Evolutionary conservation across 495 filamentous ascomycete genomes (phyloP), one percentile per base, ranked within the genome.

Genomic region (Pseudomonodictys pantanalensis): DNA sequence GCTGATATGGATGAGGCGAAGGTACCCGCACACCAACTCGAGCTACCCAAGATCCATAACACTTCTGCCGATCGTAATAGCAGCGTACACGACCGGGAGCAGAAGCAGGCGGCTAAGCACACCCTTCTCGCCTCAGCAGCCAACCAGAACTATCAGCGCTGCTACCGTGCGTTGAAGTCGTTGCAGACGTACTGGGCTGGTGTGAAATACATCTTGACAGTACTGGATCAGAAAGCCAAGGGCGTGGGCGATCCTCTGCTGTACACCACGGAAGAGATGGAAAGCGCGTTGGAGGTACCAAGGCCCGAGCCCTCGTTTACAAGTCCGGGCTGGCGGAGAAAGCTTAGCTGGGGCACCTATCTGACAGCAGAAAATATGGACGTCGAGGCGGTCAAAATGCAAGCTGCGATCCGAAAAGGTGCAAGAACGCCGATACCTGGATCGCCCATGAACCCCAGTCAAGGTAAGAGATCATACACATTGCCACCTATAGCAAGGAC

Each of bases 181-280:
- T 73, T 92, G 28, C 83, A 91, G 53, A 77, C 80, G 2, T 91
- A 91, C 68, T 95, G 90, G 90, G 85, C 85, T 52, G 90, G 90
- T 1, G 86, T 88, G n/a, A 82, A 84, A 48, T 95, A 95, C 70
- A 95, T 95, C 33, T 74, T 95, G 18, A 90, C 86, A 1, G 88
- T 88, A 1, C 72, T 95, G n/a, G 87, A 95, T 68, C 89, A 92
- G 64, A 92, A 91, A 69, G 85, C 88, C 12, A 88, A 90, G 65
- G 90, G 90, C 15, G 87, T 90, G 47, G 86, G 85, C 61, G 88
- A 95, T 68, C 89, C 88, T 11, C 80, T 92, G 51, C 81, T 90
- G 1, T 92, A 86, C 63, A 89, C 86, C 0, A 79, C 75, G 25
- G 88, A 91, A 65, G 89, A 95, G 65, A 87, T 87, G 70, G 86